phyloP scores from a whole-genome alignment of 306 rosid genomes.

The Cicer chorassanicum region DNA sequence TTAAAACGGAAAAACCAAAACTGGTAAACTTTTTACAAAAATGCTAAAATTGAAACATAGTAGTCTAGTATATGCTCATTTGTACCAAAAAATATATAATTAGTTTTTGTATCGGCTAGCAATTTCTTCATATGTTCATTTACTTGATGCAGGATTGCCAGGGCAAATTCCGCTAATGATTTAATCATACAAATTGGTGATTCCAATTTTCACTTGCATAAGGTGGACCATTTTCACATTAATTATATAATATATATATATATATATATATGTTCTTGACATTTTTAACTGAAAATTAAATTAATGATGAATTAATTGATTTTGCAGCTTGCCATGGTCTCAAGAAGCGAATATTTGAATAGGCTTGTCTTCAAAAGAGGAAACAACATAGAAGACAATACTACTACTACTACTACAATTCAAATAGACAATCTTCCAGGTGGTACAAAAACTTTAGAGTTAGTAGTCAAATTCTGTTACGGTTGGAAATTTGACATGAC shows the following conservation, averaged over 20 bases:
- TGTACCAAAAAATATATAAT: not conserved
- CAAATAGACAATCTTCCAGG: conserved; percentile 74
- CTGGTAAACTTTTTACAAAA: conserved; percentile 54
- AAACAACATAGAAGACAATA: conserved; percentile 37
- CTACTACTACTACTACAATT: conserved; percentile 3
- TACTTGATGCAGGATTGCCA: conserved; percentile 63
- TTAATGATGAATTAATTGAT: conserved; percentile 26
- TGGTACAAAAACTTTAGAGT: conserved; percentile 61
- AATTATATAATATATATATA: no score
- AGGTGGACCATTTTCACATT: no score
- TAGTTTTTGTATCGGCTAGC: not conserved
- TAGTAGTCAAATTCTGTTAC: conserved; percentile 75
- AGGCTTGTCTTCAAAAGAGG: conserved; percentile 65
- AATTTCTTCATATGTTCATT: not conserved
- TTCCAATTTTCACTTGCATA: conserved; percentile 78
- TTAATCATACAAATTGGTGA: conserved; percentile 71
- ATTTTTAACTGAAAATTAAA: not conserved
- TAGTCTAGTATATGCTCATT: not conserved
- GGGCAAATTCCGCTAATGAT: conserved; percentile 53
- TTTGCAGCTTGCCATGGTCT: conserved; percentile 72
- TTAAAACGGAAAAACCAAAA: conserved; percentile 60
- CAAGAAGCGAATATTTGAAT: conserved; percentile 77
- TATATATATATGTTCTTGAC: not conserved
- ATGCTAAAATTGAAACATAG: not conserved
- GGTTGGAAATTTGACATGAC: conserved; percentile 78